Evolutionary conservation across 139 green algal genomes (phyloP), one percentile per base, ranked within the genome.

Genomic region (Desmodesmus armatus): DNA sequence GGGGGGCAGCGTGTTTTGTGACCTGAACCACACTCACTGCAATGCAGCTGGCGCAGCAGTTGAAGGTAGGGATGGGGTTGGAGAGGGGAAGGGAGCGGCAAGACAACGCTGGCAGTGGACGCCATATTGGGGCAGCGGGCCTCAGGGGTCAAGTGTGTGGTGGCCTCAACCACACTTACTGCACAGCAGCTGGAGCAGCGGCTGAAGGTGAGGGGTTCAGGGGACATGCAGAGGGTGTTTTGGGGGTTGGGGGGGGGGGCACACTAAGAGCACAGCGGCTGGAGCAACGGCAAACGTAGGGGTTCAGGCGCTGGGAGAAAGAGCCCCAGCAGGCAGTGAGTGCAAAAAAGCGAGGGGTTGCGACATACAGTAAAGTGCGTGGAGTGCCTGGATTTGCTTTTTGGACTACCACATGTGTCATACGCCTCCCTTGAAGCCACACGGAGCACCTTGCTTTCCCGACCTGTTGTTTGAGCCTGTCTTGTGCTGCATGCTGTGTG

Each of bases 61-160:
- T 63, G n/a, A 47, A 40, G 65, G 33, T 73, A 29, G 25, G 65
- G 7, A 17, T 33, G 29, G 29, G 62, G n/a, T n/a, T n/a, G n/a
- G n/a, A n/a, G n/a, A n/a, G n/a, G n/a, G n/a, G n/a, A n/a, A n/a
- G n/a, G n/a, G n/a, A 73, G 62, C 13, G 94, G 94, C 65, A 96
- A 96, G 85, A 92, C 89, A 23, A 76, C 40, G 5, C 83, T 96
- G 31, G 93, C 80, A 7, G 78, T 95, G 41, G 94, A 98, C 66
- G 91, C 92, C 0, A 82, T 96, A 2, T 63, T 93, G 31, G 94
- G 89, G 13, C 67, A 67, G 41, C 35, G 40, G 25, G 49, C 67
- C 70, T 40, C 41, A 4, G 85, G 82, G 53, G 88, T 96, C 75
- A 88, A 82, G 27, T 93, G 90, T 72, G 85, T 96, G 67, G 93